These are phyloP conservation scores for Micractinium sp. DNA, from an alignment of 139 green algal species.

Conservation along the genomic window DNA sequence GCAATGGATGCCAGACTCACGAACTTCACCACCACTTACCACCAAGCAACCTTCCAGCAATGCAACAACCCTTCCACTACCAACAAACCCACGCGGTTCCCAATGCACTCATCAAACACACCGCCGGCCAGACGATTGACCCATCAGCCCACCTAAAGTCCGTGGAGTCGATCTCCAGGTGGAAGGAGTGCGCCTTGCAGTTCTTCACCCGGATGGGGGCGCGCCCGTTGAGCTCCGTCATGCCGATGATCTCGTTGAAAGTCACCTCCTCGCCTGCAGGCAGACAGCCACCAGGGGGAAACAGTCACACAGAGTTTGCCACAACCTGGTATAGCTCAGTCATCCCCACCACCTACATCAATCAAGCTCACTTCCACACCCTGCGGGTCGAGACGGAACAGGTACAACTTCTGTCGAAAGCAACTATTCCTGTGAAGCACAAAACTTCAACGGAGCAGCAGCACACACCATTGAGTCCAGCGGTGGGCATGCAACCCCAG, in stretches of 20 bases:
- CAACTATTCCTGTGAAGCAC: neutral
- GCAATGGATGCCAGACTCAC: too few species aligned
- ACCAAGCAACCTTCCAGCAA: too few species aligned
- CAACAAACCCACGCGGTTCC: too few species aligned
- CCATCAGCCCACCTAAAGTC: constrained; percentile 49
- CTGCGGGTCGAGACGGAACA: neutral
- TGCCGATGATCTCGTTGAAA: constrained; percentile 93
- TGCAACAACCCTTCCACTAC: too few species aligned
- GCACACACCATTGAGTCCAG: neutral
- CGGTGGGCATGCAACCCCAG: too few species aligned
- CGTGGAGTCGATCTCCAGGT: constrained; percentile 91
- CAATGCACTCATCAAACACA: too few species aligned
- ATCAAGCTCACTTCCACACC: neutral
- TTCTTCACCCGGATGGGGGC: constrained; percentile 82
- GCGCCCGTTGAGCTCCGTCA: constrained; percentile 85
- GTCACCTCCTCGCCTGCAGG: constrained; percentile 73
- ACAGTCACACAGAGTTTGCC: neutral
- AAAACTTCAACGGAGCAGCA: too few species aligned
- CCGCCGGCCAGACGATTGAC: too few species aligned
- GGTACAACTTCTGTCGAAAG: neutral
- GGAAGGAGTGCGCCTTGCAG: constrained; percentile 92
- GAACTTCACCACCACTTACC: too few species aligned
- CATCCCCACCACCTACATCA: too few species aligned
- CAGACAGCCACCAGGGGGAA: neutral
- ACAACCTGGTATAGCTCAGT: neutral